Evolutionary conservation across 148 eudicot species (phyloP), one percentile per base, ranked within the genome.

Genomic region (Selenicereus undatus): DNA sequence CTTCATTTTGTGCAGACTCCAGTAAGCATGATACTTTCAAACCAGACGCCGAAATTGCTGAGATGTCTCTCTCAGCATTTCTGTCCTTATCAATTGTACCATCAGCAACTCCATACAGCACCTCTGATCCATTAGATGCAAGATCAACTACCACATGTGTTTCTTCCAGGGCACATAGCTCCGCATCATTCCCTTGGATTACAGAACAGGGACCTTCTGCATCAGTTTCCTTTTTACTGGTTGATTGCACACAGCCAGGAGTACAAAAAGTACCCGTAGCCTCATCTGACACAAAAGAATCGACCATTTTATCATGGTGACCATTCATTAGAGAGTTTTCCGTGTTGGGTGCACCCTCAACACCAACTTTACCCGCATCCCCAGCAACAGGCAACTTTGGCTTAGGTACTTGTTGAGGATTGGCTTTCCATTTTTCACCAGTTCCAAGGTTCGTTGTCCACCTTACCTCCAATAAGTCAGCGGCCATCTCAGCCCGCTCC

Each of bases 401-500:
- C 76, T 79, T 80, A 73, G 86, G 74, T 42, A 76, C 24, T 42
- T 24, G 72, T 17, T 78, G 48, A 39, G 54, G 36, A 36, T n/a
- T 78, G 66, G 69, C 45, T 10, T 66, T 66, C 16, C 71, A 66
- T 66, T 66, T 66, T 80, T 86, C 83, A 56, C 86, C 74, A 65
- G 84, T 82, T 30, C 81, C 86, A 78, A 92, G 90, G 86, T 89
- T 91, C 27, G 99, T 96, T 36, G 97, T 92, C 99, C 99, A 96
- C 80, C 88, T 89, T 75, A 92, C 87, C 68, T 94, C 98, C 85
- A 96, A 86, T 60, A 96, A 93, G 78, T 96, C 93, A 48, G 99
- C 99, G 74, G 99, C 98, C 52, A 96, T 88, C 88, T 96, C 97
- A 78, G 98, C 99, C 39, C 91, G 88, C 80, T 91, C 93, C 84